Conservation (phyloP, 2,329 filamentous ascomycete genomes). For the Cladosporium sp. region DNA sequence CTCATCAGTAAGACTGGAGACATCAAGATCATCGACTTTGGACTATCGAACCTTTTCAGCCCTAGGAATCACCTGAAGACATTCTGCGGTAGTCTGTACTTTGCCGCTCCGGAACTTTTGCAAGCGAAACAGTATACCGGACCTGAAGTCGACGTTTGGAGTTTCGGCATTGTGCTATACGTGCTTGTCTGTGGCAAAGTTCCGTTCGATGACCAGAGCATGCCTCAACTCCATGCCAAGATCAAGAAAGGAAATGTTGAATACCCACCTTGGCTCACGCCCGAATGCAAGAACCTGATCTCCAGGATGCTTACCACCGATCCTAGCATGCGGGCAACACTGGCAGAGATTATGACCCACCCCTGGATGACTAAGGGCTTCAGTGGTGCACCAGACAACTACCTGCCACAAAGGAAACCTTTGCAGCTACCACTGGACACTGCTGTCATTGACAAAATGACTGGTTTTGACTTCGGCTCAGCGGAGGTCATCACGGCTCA, state of each 20-base stretch:
- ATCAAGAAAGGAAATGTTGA: slow-evolving; percentile 97
- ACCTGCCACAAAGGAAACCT: slow-evolving; percentile 77
- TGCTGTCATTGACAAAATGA: slow-evolving; percentile 88
- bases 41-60: slow-evolving; percentile 91
- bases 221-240: slow-evolving; percentile 96
- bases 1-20: slow-evolving; percentile 98
- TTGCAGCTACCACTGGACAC: slow-evolving; percentile 80
- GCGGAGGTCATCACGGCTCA: slow-evolving; percentile 80
- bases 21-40: slow-evolving; percentile 99
- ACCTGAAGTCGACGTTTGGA: slow-evolving; percentile 97
- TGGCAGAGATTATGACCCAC: slow-evolving; percentile 90
- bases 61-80: slow-evolving; percentile 86
- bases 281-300: slow-evolving; percentile 89
- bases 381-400: slow-evolving; percentile 82
- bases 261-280: slow-evolving; percentile 89
- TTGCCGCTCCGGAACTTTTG: slow-evolving; percentile 90
- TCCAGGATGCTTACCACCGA: slow-evolving; percentile 96
- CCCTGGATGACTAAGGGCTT: slow-evolving; percentile 97
- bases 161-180: slow-evolving; percentile 96
- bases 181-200: slow-evolving; percentile 97
- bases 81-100: slow-evolving; percentile 96
- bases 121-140: slow-evolving; percentile 94
- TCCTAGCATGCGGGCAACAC: slow-evolving; percentile 78
- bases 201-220: slow-evolving; percentile 97
- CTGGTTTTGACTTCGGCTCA: slow-evolving; percentile 93